Evolutionary conservation across 2,329 filamentous ascomycete species (phyloP).

Genomic region (Aspergillus novoparasiticus): DNA sequence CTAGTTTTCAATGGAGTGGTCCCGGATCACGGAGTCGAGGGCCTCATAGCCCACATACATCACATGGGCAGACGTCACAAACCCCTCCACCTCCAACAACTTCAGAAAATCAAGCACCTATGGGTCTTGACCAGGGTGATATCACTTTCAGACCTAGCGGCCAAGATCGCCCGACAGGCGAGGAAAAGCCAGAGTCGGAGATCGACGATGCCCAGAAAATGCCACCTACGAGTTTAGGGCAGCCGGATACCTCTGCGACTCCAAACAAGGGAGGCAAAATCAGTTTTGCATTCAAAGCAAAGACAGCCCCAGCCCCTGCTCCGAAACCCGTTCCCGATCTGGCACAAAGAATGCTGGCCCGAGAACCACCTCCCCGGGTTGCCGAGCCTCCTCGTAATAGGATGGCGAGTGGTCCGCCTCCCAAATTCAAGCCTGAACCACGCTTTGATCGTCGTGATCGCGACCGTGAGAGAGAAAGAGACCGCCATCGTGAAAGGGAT

Average conservation of each 20-base stretch:
- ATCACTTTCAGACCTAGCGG: conserved; percentile 62
- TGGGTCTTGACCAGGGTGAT: conserved; percentile 56
- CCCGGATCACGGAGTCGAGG: conserved; percentile 56
- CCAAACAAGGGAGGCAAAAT: conserved; percentile 68
- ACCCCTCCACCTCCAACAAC: conserved; percentile 32
- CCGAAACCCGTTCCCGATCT: conserved; percentile 55
- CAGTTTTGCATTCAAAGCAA: conserved; percentile 90
- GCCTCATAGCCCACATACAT: conserved; percentile 44
- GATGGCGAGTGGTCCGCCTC: conserved; percentile 38
- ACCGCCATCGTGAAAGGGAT: conserved; percentile 34
- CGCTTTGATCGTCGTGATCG: conserved; percentile 48
- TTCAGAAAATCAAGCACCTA: conserved; percentile 37
- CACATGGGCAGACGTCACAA: conserved; percentile 37
- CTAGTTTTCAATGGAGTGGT: conserved; percentile 73
- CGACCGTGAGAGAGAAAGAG: conserved; percentile 39
- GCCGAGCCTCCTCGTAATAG: conserved; percentile 42
- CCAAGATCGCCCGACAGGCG: conserved; percentile 67
- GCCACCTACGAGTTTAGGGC: conserved; percentile 53
- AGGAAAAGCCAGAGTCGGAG: conserved; percentile 54
- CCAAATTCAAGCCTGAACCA: conserved; percentile 44
- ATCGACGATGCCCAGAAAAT: conserved; percentile 51
- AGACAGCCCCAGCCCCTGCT: conserved; percentile 60
- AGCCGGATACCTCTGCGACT: conserved; percentile 58
- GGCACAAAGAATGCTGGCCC: conserved; percentile 48
- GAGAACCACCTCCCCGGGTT: conserved; percentile 41